Conservation (phyloP, 1,284 basidiomycete genomes). For the Cutaneotrichosporon sp. region DNA sequence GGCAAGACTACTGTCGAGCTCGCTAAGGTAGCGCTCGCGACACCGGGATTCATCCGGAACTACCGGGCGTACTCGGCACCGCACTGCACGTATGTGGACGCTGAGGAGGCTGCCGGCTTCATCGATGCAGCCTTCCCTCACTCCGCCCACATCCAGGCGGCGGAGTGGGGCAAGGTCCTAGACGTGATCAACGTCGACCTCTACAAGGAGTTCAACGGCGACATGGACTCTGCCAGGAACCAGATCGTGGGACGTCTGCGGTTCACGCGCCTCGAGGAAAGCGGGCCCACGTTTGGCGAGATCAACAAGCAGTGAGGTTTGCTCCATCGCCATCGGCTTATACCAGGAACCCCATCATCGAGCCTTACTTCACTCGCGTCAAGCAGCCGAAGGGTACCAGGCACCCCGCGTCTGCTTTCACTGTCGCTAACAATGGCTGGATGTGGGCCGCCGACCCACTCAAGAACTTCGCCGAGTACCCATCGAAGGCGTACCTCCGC, state of each 20-base stretch:
- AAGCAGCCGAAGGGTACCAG: constrained; percentile 59
- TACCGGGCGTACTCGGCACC: constrained; percentile 64
- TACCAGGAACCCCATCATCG: constrained; percentile 72
- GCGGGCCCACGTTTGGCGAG: constrained; percentile 80
- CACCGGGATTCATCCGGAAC: constrained; percentile 60
- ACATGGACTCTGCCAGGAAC: constrained; percentile 70
- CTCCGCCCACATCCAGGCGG: constrained; percentile 59
- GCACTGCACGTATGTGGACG: constrained; percentile 66
- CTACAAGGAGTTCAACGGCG: constrained; percentile 80
- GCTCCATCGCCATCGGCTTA: neutral
- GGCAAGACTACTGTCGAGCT: constrained; percentile 65
- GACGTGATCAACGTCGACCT: constrained; percentile 83
- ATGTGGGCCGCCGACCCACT: constrained; percentile 96
- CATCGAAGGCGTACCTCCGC: constrained; percentile 93
- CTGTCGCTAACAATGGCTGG: constrained; percentile 97
- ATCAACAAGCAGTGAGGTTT: constrained; percentile 68
- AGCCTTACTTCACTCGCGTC: constrained; percentile 85
- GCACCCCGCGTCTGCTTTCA: constrained; percentile 67
- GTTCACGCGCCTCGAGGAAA: constrained; percentile 74
- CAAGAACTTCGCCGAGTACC: constrained; percentile 87
- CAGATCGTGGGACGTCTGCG: constrained; percentile 72
- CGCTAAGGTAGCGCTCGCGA: constrained; percentile 62
- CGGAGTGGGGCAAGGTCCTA: constrained; percentile 71
- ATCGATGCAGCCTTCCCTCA: constrained; percentile 57
- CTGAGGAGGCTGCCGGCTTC: constrained; percentile 70